Evolutionary conservation across 768 basidiomycete species (phyloP).

Genomic region (Rhizopogon vinicolor): DNA sequence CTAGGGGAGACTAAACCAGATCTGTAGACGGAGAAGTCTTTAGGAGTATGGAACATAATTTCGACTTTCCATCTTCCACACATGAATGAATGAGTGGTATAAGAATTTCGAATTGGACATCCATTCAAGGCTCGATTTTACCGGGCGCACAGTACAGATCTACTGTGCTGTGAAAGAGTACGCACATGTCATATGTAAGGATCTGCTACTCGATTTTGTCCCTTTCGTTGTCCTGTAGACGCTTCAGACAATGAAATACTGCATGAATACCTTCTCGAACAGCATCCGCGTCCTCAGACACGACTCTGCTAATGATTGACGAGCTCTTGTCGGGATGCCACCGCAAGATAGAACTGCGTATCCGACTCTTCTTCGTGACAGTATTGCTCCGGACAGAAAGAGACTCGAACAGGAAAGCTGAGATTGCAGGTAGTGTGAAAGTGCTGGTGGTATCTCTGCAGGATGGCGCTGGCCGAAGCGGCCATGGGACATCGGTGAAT

Average conservation of each 20-base stretch:
- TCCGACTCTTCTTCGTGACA: slow-evolving; percentile 44
- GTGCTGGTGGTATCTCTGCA: slow-evolving; percentile 21
- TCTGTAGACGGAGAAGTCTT: too few species aligned
- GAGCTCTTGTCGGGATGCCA: slow-evolving; percentile 70
- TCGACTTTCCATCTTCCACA: too few species aligned
- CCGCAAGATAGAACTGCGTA: slow-evolving; percentile 56
- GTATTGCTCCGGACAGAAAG: slow-evolving; percentile 37
- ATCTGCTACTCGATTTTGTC: not conserved
- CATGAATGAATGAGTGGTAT: too few species aligned
- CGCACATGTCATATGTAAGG: not conserved
- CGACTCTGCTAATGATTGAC: slow-evolving; percentile 36
- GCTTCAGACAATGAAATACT: slow-evolving; percentile 34
- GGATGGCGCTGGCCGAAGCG: slow-evolving; percentile 26
- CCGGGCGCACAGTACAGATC: not conserved
- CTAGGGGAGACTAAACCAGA: too few species aligned
- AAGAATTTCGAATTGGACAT: not conserved
- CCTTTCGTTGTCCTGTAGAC: slow-evolving; percentile 29
- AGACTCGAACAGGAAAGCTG: slow-evolving; percentile 46
- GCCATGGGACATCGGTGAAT: slow-evolving; percentile 66
- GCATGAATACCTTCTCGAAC: slow-evolving; percentile 43
- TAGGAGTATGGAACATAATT: too few species aligned
- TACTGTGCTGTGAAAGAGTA: not conserved
- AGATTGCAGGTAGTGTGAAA: slow-evolving; percentile 36
- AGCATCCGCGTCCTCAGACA: slow-evolving; percentile 37
- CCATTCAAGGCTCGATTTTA: not conserved